Conservation (phyloP, 202 grass and related monocot genomes). For the Dendrocalamus latiflorus region DNA sequence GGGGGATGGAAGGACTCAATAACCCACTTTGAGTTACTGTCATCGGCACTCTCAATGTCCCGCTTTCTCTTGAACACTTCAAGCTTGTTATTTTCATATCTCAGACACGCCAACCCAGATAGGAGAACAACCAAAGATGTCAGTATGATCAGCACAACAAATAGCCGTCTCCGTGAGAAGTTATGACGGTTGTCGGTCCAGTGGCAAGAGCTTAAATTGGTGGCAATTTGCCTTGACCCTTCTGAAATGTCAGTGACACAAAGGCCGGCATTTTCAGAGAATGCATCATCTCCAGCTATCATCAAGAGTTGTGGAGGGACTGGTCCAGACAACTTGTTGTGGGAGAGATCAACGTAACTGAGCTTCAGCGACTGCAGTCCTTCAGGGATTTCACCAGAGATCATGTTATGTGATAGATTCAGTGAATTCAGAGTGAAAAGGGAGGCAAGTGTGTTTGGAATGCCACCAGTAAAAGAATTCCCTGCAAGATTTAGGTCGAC, state of each 20-base stretch:
- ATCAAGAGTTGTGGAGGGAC: conserved; percentile 59
- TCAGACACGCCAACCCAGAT: conserved; percentile 48
- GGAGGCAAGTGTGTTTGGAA: conserved; percentile 50
- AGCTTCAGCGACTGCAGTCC: conserved; percentile 62
- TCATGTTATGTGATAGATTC: conserved; percentile 78
- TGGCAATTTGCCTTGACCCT: conserved; percentile 30
- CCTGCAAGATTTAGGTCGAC: conserved; percentile 72
- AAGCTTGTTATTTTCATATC: conserved; percentile 71
- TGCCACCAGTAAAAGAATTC: conserved; percentile 56
- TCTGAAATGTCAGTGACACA: conserved; percentile 47
- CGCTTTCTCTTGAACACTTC: conserved; percentile 44
- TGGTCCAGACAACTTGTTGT: conserved; percentile 68
- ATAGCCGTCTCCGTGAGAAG: conserved; percentile 28
- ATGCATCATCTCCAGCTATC: conserved; percentile 71
- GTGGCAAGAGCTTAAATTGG: conserved; percentile 56
- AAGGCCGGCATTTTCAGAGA: conserved; percentile 60
- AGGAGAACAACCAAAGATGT: conserved; percentile 50
- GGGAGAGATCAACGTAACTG: conserved; percentile 72
- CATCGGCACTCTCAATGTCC: conserved; percentile 38
- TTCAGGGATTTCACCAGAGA: conserved; percentile 69
- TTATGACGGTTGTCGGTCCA: conserved; percentile 31
- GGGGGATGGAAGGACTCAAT: conserved; percentile 53
- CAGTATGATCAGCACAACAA: conserved; percentile 43
- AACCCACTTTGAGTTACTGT: conserved; percentile 51
- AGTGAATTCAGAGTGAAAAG: conserved; percentile 61